Evolutionary conservation across 129 eudicot species (phyloP).

Genomic region (Helianthus tuberosus): DNA sequence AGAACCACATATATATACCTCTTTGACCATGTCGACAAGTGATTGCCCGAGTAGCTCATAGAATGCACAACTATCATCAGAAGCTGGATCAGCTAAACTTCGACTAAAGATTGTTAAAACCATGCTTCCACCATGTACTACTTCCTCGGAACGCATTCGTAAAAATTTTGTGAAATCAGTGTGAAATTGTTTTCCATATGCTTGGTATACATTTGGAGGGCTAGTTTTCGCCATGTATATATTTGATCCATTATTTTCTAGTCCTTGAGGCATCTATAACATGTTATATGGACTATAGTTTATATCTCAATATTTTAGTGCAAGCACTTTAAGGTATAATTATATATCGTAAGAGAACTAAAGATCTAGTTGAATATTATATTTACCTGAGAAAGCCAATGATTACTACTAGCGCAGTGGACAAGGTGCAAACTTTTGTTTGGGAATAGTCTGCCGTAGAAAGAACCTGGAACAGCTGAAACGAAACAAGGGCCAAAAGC

Average conservation of each 20-base stretch:
- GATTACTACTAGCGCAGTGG: neutral
- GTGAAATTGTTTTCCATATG: no score
- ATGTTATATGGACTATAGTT: neutral
- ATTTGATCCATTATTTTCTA: no score
- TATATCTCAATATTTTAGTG: neutral
- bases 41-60: neutral
- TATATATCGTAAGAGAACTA: neutral
- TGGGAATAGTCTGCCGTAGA: neutral
- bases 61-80: neutral
- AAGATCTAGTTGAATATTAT: neutral
- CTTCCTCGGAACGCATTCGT: neutral
- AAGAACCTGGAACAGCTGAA: neutral
- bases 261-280: no score
- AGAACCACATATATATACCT: neutral
- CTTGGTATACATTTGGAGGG: no score
- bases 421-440: neutral
- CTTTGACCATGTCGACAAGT: neutral
- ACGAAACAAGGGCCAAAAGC: neutral
- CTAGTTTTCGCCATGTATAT: no score
- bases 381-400: constrained; percentile 8
- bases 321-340: no score
- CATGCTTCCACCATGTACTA: constrained; percentile 6
- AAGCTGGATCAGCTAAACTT: neutral
- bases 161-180: neutral
- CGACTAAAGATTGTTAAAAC: neutral